These are phyloP conservation scores for Pilatotrama ljubarskyi DNA, from an alignment of 768 basidiomycete species.

Conservation along the genomic window DNA sequence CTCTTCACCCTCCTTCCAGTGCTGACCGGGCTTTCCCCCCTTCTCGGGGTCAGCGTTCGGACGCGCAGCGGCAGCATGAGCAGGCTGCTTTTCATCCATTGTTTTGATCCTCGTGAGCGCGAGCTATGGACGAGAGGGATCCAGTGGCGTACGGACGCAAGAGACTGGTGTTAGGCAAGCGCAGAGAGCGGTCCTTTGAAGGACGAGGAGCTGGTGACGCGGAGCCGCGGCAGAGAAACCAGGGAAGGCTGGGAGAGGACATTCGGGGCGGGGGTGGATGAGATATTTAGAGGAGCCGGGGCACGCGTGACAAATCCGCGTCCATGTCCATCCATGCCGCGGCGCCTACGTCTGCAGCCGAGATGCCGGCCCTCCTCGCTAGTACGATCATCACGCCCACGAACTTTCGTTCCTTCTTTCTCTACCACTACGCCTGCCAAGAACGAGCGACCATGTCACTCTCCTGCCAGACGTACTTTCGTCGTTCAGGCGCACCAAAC, in stretches of 20 bases:
- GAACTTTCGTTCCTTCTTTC: no score
- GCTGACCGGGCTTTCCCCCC: slow-evolving; percentile 31
- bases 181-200: not conserved
- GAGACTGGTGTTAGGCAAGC: not conserved
- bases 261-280: not conserved
- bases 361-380: slow-evolving; percentile 12
- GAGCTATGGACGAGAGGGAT: not conserved
- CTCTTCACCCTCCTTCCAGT: slow-evolving; percentile 42
- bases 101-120: not conserved
- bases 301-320: slow-evolving; percentile 18
- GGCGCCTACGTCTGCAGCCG: not conserved
- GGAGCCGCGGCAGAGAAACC: slow-evolving; percentile 1
- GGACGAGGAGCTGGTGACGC: not conserved
- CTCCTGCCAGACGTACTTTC: not conserved
- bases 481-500: not conserved
- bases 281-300: slow-evolving; percentile 8
- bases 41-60: slow-evolving; percentile 6
- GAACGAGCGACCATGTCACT: not conserved
- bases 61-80: not conserved
- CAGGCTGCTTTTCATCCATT: slow-evolving; percentile 1
- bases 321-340: slow-evolving; percentile 1
- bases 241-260: slow-evolving; percentile 1
- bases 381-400: not conserved
- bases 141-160: slow-evolving; percentile 2
- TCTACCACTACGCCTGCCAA: not conserved